These are phyloP conservation scores for Populus deltoides DNA, from an alignment of 345 rosid genomes.

Conservation along the genomic window DNA sequence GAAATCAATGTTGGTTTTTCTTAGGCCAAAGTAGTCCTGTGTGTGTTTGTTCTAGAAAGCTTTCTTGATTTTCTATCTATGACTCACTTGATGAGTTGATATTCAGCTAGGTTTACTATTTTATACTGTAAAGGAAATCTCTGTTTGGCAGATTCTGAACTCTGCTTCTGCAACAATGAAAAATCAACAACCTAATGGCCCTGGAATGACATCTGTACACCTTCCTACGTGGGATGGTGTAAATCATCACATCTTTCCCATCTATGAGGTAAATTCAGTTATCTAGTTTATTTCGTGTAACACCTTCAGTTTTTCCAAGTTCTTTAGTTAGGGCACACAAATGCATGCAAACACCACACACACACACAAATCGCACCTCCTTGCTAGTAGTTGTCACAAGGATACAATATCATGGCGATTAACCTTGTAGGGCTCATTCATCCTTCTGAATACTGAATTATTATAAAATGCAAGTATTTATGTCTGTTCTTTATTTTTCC, in stretches of 20 bases:
- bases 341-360: neutral
- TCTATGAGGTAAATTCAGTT: constrained; percentile 33
- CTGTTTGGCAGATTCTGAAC: constrained; percentile 29
- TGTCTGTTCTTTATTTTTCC: neutral
- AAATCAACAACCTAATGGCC: constrained; percentile 22
- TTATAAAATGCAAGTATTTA: neutral
- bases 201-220: constrained; percentile 32
- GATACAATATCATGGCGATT: neutral
- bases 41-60: neutral
- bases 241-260: constrained; percentile 40
- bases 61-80: neutral
- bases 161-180: constrained; percentile 23
- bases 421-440: neutral
- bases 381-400: neutral
- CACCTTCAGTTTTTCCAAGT: neutral
- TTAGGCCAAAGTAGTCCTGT: neutral
- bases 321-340: neutral
- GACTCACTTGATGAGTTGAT: neutral
- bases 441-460: neutral
- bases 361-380: neutral
- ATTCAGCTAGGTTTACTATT: neutral
- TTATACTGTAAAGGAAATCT: neutral
- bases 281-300: neutral
- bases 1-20: neutral
- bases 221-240: constrained; percentile 30